These are phyloP conservation scores for Canna indica DNA, from an alignment of 176 grass and related monocot species.

Conservation along the genomic window DNA sequence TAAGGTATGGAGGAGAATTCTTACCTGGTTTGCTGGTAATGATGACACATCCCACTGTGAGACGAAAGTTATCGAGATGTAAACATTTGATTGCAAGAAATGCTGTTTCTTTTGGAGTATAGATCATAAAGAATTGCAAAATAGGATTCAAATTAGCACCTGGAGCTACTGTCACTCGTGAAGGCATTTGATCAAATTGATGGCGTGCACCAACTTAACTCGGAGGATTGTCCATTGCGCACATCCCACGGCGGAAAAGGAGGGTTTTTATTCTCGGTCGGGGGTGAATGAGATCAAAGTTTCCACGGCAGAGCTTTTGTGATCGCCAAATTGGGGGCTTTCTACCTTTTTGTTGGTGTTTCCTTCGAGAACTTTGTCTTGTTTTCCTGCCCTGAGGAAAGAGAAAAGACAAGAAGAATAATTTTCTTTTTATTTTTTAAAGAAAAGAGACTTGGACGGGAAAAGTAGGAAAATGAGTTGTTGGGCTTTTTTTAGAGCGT, in stretches of 20 bases:
- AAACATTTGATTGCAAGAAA: too few relatives aligned
- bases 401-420: conserved; percentile 8
- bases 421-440: not conserved
- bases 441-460: not conserved
- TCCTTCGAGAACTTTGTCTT: not conserved
- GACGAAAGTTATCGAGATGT: too few relatives aligned
- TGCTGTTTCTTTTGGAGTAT: too few relatives aligned
- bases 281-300: not conserved
- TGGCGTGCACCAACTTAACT: not conserved
- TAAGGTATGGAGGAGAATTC: too few relatives aligned
- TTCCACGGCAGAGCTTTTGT: not conserved
- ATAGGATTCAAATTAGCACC: too few relatives aligned
- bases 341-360: not conserved
- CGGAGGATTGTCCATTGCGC: not conserved
- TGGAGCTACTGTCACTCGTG: too few relatives aligned
- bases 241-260: not conserved
- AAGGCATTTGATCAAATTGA: not conserved
- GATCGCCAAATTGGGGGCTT: not conserved
- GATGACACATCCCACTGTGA: too few relatives aligned
- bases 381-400: not conserved
- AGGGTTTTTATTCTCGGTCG: not conserved
- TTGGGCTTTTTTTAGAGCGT: not conserved
- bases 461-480: not conserved
- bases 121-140: too few relatives aligned
- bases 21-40: too few relatives aligned